These are phyloP conservation scores for Phaeosphaeriaceae sp. DNA, from an alignment of 2,329 filamentous ascomycete genomes.

Conservation along the genomic window DNA sequence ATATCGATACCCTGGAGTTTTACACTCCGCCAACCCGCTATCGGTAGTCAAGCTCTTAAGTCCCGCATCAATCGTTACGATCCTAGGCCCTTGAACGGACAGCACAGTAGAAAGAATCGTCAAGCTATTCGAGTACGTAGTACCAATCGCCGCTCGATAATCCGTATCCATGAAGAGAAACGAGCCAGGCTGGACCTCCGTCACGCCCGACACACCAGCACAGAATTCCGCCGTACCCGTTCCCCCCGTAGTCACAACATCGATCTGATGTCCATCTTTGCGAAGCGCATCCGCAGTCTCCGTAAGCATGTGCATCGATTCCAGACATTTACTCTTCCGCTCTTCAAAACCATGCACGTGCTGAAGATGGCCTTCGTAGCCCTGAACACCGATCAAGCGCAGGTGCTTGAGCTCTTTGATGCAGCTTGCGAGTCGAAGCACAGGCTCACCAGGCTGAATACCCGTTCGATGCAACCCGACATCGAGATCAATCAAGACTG, in stretches of 20 bases:
- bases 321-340: conserved; percentile 52
- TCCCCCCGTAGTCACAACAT: conserved; percentile 60
- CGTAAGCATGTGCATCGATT: conserved; percentile 55
- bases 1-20: conserved; percentile 51
- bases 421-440: conserved; percentile 49
- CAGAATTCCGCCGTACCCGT: conserved; percentile 63
- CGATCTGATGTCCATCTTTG: conserved; percentile 52
- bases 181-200: conserved; percentile 61
- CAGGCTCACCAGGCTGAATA: conserved; percentile 52
- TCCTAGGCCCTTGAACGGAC: conserved; percentile 54
- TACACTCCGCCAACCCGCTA: conserved; percentile 59
- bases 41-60: conserved; percentile 61
- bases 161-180: conserved; percentile 66
- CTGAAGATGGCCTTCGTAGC: conserved; percentile 62
- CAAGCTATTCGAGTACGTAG: conserved; percentile 57
- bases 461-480: conserved; percentile 60
- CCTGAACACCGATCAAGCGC: conserved; percentile 58
- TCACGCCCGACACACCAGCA: conserved; percentile 57
- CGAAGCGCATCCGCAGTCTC: conserved; percentile 53
- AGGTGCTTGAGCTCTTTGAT: conserved; percentile 49
- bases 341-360: conserved; percentile 56
- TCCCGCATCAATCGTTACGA: conserved; percentile 58
- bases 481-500: conserved; percentile 57
- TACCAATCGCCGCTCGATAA: conserved; percentile 60
- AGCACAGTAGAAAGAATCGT: conserved; percentile 58